Evolutionary conservation across 352 stramenopile genomes (phyloP).

Genomic region (Phytophthora hibernalis): DNA sequence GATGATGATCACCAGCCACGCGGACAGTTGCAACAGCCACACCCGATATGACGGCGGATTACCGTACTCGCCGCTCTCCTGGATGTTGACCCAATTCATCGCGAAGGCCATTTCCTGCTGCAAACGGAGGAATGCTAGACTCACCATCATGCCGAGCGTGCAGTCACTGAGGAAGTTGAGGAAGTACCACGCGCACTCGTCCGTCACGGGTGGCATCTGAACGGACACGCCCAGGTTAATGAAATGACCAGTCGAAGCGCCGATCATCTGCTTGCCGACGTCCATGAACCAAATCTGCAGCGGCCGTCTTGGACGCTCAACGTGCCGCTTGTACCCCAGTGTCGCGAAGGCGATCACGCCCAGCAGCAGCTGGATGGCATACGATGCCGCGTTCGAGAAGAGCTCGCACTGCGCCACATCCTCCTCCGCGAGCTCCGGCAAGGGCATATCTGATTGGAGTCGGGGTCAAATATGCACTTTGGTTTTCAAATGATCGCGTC

Average conservation of each 20-base stretch:
- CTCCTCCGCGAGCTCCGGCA: conserved; percentile 22
- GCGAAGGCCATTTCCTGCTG: conserved; percentile 79
- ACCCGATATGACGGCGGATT: conserved; percentile 73
- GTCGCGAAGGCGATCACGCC: conserved; percentile 69
- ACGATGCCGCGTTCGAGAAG: conserved; percentile 72
- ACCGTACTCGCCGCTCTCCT: conserved; percentile 82
- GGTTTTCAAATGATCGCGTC: conserved; percentile 19
- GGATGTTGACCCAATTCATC: conserved; percentile 76
- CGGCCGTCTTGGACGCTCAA: conserved; percentile 71
- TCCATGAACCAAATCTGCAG: conserved; percentile 84
- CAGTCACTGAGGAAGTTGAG: conserved; percentile 86
- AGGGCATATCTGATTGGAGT: conserved; percentile 18
- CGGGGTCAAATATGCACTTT: conserved; percentile 1
- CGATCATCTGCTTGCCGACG: conserved; percentile 86
- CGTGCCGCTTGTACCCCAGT: conserved; percentile 88
- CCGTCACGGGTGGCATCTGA: conserved; percentile 75
- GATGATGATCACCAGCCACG: conserved; percentile 82
- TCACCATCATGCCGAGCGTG: conserved; percentile 83
- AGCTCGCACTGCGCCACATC: conserved; percentile 57
- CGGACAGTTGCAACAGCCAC: conserved; percentile 62
- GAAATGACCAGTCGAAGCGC: conserved; percentile 67
- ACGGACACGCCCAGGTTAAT: conserved; percentile 79
- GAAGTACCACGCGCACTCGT: conserved; percentile 90
- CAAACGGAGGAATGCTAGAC: conserved; percentile 73
- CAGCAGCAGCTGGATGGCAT: conserved; percentile 75